Percentiles rank a stretch among this genome's conserved stretches.
Evolutionary conservation across 1,284 basidiomycete genomes (phyloP).

Genomic region (Vanrija sp.): DNA sequence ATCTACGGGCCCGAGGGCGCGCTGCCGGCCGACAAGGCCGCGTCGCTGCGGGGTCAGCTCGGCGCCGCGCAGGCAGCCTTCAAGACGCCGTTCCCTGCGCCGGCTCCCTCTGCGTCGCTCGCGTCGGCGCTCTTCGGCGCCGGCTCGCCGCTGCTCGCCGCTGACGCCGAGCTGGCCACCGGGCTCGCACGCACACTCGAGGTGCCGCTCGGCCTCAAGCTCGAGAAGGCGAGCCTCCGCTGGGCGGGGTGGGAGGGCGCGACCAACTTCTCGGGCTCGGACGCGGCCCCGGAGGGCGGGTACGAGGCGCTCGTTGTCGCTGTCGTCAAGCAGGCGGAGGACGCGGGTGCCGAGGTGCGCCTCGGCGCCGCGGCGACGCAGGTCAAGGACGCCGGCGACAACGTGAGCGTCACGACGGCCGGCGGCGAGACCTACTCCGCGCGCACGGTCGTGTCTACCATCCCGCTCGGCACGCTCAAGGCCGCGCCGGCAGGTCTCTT

Average conservation of each 20-base stretch:
- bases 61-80: slow-evolving; percentile 33
- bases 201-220: slow-evolving; percentile 51
- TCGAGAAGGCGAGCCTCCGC: slow-evolving; percentile 47
- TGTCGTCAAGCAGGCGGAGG: slow-evolving; percentile 42
- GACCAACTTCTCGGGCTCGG: slow-evolving; percentile 51
- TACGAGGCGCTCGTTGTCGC: slow-evolving; percentile 50
- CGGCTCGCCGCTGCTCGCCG: slow-evolving; percentile 31
- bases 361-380: slow-evolving; percentile 30
- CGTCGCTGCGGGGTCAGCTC: slow-evolving; percentile 28
- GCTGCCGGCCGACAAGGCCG: slow-evolving; percentile 18
- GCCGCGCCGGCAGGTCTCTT: slow-evolving; percentile 32
- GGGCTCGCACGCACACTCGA: slow-evolving; percentile 51
- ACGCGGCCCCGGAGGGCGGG: slow-evolving; percentile 53
- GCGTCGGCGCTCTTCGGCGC: slow-evolving; percentile 45
- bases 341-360: slow-evolving; percentile 43
- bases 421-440: slow-evolving; percentile 38
- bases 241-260: slow-evolving; percentile 50
- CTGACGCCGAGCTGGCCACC: slow-evolving; percentile 29
- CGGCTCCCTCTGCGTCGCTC: slow-evolving; percentile 27
- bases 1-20: slow-evolving; percentile 42
- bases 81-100: slow-evolving; percentile 35
- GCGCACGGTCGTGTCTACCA: slow-evolving; percentile 45
- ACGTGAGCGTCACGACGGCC: slow-evolving; percentile 30
- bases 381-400: slow-evolving; percentile 15
- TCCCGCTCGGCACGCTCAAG: slow-evolving; percentile 51